Evolutionary conservation across 2,329 filamentous ascomycete genomes (phyloP).

Genomic region (Exserohilum rostratum): DNA sequence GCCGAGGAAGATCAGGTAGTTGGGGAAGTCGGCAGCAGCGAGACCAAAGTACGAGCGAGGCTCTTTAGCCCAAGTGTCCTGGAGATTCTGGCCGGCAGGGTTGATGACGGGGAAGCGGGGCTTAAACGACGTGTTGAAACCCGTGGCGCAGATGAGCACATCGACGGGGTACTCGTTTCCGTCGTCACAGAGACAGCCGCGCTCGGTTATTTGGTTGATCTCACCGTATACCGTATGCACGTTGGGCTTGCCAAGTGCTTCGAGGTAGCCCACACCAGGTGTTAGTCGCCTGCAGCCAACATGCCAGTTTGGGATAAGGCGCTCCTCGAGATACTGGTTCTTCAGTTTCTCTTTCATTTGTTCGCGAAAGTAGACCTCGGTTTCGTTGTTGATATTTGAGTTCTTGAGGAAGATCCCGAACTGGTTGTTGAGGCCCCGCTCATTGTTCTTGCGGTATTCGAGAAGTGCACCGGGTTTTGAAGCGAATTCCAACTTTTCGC

Average conservation of each 20-base stretch:
- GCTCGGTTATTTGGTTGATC: conserved; percentile 42
- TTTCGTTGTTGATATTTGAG: conserved; percentile 50
- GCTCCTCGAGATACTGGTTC: conserved; percentile 37
- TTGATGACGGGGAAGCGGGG: conserved; percentile 56
- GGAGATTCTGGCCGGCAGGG: conserved; percentile 49
- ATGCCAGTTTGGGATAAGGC: conserved; percentile 45
- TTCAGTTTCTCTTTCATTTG: conserved; percentile 52
- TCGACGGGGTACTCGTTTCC: conserved; percentile 45
- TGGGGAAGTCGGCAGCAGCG: conserved; percentile 55
- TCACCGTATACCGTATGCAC: conserved; percentile 51
- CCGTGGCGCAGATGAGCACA: conserved; percentile 47
- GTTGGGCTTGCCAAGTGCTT: conserved; percentile 51
- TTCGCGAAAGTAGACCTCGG: conserved; percentile 53
- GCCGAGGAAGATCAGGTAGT: conserved; percentile 53
- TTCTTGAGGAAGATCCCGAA: conserved; percentile 57
- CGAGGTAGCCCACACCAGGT: conserved; percentile 53
- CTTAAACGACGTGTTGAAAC: conserved; percentile 49
- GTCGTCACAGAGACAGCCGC: conserved; percentile 48
- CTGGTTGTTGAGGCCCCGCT: conserved; percentile 54
- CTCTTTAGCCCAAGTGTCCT: conserved; percentile 52
- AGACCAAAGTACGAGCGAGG: conserved; percentile 55
- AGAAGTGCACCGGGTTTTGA: conserved; percentile 49
- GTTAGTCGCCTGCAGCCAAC: conserved; percentile 53
- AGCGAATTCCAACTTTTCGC: conserved; percentile 52
- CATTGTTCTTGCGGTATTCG: conserved; percentile 54